phyloP scores from a whole-genome alignment of 139 green algal genomes.

The Pedinophyceae sp. region DNA sequence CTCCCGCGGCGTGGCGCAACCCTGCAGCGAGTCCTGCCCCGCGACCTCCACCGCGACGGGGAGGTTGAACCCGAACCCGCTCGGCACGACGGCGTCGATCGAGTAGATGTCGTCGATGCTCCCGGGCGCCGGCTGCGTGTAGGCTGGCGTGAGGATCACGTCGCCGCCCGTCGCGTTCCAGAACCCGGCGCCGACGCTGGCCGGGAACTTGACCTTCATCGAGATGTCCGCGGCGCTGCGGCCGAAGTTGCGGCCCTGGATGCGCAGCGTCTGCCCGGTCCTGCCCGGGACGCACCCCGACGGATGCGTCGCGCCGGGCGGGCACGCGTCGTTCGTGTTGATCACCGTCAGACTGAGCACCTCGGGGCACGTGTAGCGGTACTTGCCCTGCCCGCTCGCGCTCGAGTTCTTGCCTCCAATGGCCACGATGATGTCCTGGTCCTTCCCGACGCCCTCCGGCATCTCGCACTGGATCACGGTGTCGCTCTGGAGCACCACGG shows the following conservation, averaged over 20 bases:
- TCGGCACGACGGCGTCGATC: slow-evolving; percentile 1
- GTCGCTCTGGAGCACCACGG: background rate
- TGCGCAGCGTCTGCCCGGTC: slow-evolving; percentile 1
- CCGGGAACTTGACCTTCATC: slow-evolving; percentile 5
- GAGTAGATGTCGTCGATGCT: slow-evolving; percentile 8
- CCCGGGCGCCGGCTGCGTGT: background rate
- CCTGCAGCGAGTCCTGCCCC: slow-evolving; percentile 6
- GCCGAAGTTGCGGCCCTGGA: background rate
- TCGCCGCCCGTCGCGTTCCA: background rate
- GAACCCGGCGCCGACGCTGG: background rate
- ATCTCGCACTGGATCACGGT: slow-evolving; percentile 10
- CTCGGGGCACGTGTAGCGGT: slow-evolving; percentile 6
- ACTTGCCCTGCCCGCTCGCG: slow-evolving; percentile 8
- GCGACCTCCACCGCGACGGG: slow-evolving; percentile 6
- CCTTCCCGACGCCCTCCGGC: slow-evolving; percentile 3
- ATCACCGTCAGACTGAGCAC: background rate
- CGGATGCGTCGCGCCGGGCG: too few species aligned
- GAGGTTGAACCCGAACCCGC: slow-evolving; percentile 4
- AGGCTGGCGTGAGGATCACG: background rate
- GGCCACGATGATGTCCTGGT: too few species aligned
- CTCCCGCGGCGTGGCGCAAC: slow-evolving; percentile 3
- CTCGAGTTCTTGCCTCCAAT: slow-evolving; percentile 1
- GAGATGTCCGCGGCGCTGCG: background rate
- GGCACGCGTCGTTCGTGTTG: background rate
- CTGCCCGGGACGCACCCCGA: background rate